A percentile compares a stretch with the other conserved stretches of the same genome.
phyloP scores from a whole-genome alignment of 2,329 filamentous ascomycete genomes.

The Neonectria faginata region DNA sequence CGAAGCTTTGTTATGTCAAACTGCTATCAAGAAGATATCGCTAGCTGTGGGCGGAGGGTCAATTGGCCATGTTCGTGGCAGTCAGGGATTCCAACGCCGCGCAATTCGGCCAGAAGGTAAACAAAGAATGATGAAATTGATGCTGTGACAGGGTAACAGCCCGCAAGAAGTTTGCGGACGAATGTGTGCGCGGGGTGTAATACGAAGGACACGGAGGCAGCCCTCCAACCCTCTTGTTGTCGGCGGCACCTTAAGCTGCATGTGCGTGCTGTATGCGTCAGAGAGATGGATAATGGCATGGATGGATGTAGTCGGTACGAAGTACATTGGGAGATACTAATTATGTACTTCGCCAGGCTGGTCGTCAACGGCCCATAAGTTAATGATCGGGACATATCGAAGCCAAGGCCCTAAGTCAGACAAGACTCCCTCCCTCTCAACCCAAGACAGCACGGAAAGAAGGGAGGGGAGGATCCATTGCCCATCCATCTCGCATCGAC shows the following conservation, averaged over 20 bases:
- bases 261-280: neutral
- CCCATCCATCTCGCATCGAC: slow-evolving; percentile 16
- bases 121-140: neutral
- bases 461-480: slow-evolving; percentile 4
- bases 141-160: neutral
- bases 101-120: neutral
- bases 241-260: neutral
- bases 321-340: neutral
- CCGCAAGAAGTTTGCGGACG: neutral
- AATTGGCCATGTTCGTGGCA: neutral
- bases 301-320: neutral
- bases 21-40: neutral
- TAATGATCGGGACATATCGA: neutral
- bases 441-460: neutral
- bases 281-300: neutral
- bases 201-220: neutral
- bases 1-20: neutral
- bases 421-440: neutral
- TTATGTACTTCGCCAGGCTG: neutral
- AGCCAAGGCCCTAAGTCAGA: slow-evolving; percentile 10
- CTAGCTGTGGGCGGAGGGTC: neutral
- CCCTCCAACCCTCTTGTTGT: neutral
- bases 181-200: neutral
- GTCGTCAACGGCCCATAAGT: neutral
- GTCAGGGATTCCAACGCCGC: neutral